A percentile compares a stretch with the other conserved stretches of the same genome.
phyloP scores from a whole-genome alignment of 495 filamentous ascomycete species.

The Hypoxylon fuscum region DNA sequence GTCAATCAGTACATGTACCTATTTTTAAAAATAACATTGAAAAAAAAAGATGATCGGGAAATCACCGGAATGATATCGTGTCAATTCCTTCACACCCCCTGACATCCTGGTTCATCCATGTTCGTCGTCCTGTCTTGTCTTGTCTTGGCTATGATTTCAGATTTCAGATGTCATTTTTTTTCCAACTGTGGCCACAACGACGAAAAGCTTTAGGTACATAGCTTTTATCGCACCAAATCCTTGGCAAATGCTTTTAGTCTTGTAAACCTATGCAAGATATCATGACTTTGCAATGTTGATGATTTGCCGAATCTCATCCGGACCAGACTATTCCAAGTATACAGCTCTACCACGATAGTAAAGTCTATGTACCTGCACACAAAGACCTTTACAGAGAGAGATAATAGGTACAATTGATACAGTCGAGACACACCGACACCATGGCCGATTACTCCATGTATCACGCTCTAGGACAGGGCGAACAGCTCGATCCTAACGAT shows the following conservation, averaged over 20 bases:
- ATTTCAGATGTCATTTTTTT: constrained; percentile 12
- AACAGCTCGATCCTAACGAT: constrained; percentile 68
- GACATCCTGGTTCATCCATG: constrained; percentile 1
- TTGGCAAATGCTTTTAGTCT: too few species aligned
- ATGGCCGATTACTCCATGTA: constrained; percentile 85
- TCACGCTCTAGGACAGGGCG: constrained; percentile 73
- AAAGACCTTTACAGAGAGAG: too few species aligned
- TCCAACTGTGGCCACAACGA: constrained; percentile 26
- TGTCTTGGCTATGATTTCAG: constrained; percentile 21
- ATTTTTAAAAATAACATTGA: too few species aligned
- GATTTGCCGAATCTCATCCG: constrained; percentile 29
- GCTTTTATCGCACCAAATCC: too few species aligned
- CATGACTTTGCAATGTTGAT: constrained; percentile 28
- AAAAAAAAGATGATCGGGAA: constrained; percentile 35
- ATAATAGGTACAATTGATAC: not conserved
- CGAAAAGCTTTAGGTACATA: not conserved
- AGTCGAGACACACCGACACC: constrained; percentile 7
- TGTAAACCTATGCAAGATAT: constrained; percentile 20
- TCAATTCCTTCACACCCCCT: constrained; percentile 26
- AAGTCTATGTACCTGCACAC: too few species aligned
- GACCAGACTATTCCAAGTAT: not conserved
- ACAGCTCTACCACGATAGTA: constrained; percentile 1
- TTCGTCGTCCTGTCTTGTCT: constrained; percentile 11
- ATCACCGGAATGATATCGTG: constrained; percentile 51
- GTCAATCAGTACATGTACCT: too few species aligned